A percentile compares a stretch with the other conserved stretches of the same genome.
Evolutionary conservation across 176 grass and related monocot genomes (phyloP).

Genomic region (Oryza longistaminata): DNA sequence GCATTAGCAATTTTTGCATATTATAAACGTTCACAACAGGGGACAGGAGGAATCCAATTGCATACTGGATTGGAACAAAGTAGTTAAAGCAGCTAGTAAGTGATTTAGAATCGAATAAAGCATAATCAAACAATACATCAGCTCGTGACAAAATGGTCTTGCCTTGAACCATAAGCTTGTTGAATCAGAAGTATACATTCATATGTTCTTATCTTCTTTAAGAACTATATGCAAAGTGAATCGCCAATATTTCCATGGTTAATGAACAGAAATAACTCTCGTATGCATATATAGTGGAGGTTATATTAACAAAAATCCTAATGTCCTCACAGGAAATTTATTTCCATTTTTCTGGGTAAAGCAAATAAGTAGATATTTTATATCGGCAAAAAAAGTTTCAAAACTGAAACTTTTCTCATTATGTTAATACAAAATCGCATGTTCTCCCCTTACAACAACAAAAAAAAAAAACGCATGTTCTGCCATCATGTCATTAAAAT

Average conservation of each 20-base stretch:
- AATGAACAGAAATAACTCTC: not conserved
- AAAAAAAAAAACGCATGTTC: not conserved
- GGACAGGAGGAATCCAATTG: conserved; percentile 47
- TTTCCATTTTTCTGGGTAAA: not conserved
- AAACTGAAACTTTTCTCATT: not conserved
- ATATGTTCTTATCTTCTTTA: not conserved
- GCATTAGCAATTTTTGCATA: not conserved
- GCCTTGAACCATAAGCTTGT: not conserved
- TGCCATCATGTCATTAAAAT: not conserved
- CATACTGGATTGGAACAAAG: conserved; percentile 43
- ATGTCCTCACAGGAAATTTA: not conserved
- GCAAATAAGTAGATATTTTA: not conserved
- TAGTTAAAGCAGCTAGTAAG: conserved; percentile 25
- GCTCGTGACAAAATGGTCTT: conserved; percentile 37
- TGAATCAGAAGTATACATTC: not conserved
- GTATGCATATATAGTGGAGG: not conserved
- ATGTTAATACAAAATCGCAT: not conserved
- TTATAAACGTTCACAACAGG: conserved; percentile 36
- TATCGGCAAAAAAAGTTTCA: not conserved
- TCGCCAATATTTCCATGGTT: not conserved
- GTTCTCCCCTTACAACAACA: not conserved
- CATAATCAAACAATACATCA: conserved; percentile 1
- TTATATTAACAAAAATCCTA: not conserved
- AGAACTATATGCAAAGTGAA: not conserved
- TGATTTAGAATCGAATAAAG: conserved; percentile 50